A percentile compares a stretch with the other conserved stretches of the same genome.
Conservation (phyloP, 352 stramenopile genomes). For the Pythium phragmitis region DNA sequence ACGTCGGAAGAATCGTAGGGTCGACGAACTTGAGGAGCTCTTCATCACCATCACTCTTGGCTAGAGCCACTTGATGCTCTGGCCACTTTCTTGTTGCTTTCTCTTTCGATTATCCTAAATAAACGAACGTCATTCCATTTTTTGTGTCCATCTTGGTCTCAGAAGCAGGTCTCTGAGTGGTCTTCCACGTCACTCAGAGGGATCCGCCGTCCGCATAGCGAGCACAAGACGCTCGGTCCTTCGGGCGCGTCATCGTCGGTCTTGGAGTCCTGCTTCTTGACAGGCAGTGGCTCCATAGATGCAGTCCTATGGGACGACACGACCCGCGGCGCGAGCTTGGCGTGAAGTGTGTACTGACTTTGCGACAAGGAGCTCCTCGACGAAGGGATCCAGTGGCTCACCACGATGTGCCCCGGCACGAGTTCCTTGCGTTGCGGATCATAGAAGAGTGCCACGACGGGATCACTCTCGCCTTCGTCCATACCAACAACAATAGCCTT, state of each 20-base stretch:
- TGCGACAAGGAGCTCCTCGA: neutral
- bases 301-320: slow-evolving; percentile 17
- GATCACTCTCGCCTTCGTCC: neutral
- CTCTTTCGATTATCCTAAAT: too few species aligned
- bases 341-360: slow-evolving; percentile 16
- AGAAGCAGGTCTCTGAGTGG: slow-evolving; percentile 40
- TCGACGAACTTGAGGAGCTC: too few species aligned
- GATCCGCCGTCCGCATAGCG: slow-evolving; percentile 36
- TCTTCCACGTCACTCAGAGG: slow-evolving; percentile 33
- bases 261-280: neutral
- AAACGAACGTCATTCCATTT: neutral
- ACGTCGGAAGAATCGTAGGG: too few species aligned
- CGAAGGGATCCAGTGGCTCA: slow-evolving; percentile 7
- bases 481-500: neutral
- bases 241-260: neutral
- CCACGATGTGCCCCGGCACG: slow-evolving; percentile 4
- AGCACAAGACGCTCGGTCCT: slow-evolving; percentile 31
- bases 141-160: neutral
- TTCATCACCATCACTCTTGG: too few species aligned
- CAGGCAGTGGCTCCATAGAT: neutral
- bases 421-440: slow-evolving; percentile 24
- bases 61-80: too few species aligned
- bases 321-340: slow-evolving; percentile 24
- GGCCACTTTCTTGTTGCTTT: too few species aligned
- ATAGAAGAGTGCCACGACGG: slow-evolving; percentile 30